Conservation (phyloP, 176 grass and related monocot species). For the Oryza coarctata region DNA sequence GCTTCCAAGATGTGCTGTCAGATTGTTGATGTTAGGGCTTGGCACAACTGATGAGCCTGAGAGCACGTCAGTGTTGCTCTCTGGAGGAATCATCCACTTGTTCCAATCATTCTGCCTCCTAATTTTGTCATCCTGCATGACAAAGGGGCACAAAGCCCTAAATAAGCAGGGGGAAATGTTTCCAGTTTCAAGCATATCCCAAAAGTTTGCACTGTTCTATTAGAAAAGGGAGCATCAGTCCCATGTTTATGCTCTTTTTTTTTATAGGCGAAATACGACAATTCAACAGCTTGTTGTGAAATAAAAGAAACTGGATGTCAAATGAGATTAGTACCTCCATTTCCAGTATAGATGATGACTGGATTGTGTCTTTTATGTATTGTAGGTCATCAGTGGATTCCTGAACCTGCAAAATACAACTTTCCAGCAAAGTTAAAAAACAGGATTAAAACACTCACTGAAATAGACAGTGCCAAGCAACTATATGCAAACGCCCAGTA, state of each 20-base stretch:
- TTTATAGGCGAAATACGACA: not conserved
- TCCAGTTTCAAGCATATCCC: not conserved
- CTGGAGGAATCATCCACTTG: slow-evolving; percentile 50
- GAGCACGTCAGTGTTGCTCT: slow-evolving; percentile 15
- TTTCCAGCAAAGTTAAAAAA: not conserved
- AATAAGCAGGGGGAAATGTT: not conserved
- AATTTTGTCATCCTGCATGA: slow-evolving; percentile 54
- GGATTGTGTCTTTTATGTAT: slow-evolving; percentile 56
- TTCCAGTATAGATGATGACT: slow-evolving; percentile 59
- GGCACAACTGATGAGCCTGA: slow-evolving; percentile 25
- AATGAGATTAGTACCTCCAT: slow-evolving; percentile 40
- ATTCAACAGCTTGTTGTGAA: not conserved
- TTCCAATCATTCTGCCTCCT: slow-evolving; percentile 57
- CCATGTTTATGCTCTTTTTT: not conserved
- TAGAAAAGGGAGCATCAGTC: not conserved
- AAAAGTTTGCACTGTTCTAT: not conserved
- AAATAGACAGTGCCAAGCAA: not conserved
- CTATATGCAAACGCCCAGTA: not conserved
- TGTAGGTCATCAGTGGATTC: slow-evolving; percentile 43
- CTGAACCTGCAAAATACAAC: slow-evolving; percentile 48
- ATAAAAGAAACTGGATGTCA: slow-evolving; percentile 3
- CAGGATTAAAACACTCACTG: not conserved
- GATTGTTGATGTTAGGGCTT: slow-evolving; percentile 32
- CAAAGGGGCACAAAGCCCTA: not conserved
- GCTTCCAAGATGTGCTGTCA: slow-evolving; percentile 38